These are phyloP conservation scores for Verticillium nubilum DNA, from an alignment of 2,329 filamentous ascomycete species.

Conservation along the genomic window DNA sequence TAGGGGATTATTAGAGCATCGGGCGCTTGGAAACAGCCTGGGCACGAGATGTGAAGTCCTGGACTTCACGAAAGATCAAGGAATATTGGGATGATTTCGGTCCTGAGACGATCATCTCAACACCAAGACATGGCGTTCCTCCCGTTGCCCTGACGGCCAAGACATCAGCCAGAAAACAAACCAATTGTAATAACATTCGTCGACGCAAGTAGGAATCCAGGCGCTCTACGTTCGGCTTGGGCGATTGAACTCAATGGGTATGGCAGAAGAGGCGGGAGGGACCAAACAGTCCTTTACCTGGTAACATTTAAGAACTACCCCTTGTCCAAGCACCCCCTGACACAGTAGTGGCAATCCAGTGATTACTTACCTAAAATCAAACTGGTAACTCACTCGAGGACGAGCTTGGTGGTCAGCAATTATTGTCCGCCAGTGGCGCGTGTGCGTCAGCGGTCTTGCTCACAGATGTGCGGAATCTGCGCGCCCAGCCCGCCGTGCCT, in stretches of 20 bases:
- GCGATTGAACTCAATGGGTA: too few relatives aligned
- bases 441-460: not conserved
- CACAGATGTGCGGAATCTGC: not conserved
- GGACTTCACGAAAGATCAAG: not conserved
- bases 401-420: not conserved
- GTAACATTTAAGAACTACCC: not conserved
- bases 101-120: not conserved
- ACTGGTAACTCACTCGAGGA: not conserved
- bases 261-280: not conserved
- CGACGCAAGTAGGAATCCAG: too few relatives aligned
- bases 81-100: not conserved
- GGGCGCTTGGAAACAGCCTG: not conserved
- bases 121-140: not conserved
- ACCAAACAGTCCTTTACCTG: too few relatives aligned
- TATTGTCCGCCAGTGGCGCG: not conserved
- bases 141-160: not conserved
- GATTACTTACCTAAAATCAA: not conserved
- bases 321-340: not conserved
- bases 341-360: not conserved
- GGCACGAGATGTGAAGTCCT: not conserved
- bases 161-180: not conserved
- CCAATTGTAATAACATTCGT: not conserved
- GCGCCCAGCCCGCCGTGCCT: not conserved
- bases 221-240: too few relatives aligned
- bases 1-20: not conserved